These are phyloP conservation scores for Nyssa sinensis DNA, from an alignment of 148 eudicot genomes.

Conservation along the genomic window DNA sequence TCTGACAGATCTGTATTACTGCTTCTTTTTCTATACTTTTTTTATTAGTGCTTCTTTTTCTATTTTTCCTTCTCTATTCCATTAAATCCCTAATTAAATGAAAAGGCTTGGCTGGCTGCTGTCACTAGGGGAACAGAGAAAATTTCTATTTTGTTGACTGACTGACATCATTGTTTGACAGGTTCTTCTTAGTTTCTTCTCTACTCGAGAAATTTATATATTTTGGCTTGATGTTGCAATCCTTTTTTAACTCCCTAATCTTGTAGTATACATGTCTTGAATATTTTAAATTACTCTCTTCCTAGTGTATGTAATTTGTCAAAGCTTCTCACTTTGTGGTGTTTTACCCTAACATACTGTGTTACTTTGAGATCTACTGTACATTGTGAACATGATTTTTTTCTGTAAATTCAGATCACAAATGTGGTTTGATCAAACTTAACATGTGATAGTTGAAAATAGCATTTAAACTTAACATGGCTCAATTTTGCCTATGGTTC, in stretches of 20 bases:
- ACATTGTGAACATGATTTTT: not conserved
- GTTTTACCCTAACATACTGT: not conserved
- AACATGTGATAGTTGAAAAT: not conserved
- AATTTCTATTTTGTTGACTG: not conserved
- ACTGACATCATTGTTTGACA: not conserved
- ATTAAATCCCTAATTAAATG: not conserved
- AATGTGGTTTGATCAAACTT: not conserved
- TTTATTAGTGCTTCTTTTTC: not conserved
- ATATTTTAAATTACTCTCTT: not conserved
- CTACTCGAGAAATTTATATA: not conserved
- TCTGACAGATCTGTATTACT: too few relatives aligned
- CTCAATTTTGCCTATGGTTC: conserved; percentile 4
- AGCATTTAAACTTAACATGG: not conserved
- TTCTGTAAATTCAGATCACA: not conserved
- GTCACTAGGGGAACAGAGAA: not conserved
- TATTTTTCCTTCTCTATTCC: not conserved
- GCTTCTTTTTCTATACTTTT: too few relatives aligned
- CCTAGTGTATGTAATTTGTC: not conserved
- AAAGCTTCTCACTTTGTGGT: not conserved
- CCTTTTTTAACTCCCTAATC: not conserved
- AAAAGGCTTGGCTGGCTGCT: not conserved
- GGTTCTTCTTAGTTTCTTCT: not conserved
- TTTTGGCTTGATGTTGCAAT: not conserved
- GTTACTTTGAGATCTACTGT: not conserved
- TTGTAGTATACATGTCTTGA: not conserved